Conservation (phyloP, 2,329 filamentous ascomycete genomes). For the Fusarium sp. region DNA sequence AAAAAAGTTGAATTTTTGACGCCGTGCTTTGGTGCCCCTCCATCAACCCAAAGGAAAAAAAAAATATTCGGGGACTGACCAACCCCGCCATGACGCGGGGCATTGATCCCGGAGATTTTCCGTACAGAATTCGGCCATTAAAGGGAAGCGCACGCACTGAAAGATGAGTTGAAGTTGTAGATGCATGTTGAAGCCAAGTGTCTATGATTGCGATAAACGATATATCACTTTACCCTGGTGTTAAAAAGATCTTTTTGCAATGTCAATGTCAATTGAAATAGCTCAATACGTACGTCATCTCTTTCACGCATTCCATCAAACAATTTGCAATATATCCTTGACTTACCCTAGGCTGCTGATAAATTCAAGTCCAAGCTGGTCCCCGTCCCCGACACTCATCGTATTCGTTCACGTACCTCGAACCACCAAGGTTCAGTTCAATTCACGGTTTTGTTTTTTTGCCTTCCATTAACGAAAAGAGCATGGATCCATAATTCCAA, state of each 20-base stretch:
- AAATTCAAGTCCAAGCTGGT: neutral
- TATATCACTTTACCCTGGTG: neutral
- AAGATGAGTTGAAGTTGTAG: neutral
- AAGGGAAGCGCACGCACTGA: neutral
- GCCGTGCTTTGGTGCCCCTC: constrained; percentile 33
- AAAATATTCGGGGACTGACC: constrained; percentile 31
- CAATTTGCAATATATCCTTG: neutral
- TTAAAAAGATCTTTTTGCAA: neutral
- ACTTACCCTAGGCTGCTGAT: neutral
- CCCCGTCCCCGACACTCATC: neutral
- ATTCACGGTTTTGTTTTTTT: neutral
- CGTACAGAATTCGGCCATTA: constrained; percentile 14
- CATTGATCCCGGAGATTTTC: constrained; percentile 25
- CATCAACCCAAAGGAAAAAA: constrained; percentile 25
- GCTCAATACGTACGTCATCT: neutral
- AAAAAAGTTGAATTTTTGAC: constrained; percentile 30
- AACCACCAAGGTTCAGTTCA: neutral
- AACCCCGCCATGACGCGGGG: constrained; percentile 38
- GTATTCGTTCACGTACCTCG: neutral
- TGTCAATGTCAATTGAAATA: neutral
- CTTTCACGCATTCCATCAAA: neutral
- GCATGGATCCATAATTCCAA: constrained; percentile 33
- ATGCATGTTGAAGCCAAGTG: neutral
- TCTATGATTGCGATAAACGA: neutral
- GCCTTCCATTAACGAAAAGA: neutral